A percentile compares a stretch with the other conserved stretches of the same genome.
Evolutionary conservation across 768 basidiomycete genomes (phyloP).

Genomic region (Pisolithus sp.): DNA sequence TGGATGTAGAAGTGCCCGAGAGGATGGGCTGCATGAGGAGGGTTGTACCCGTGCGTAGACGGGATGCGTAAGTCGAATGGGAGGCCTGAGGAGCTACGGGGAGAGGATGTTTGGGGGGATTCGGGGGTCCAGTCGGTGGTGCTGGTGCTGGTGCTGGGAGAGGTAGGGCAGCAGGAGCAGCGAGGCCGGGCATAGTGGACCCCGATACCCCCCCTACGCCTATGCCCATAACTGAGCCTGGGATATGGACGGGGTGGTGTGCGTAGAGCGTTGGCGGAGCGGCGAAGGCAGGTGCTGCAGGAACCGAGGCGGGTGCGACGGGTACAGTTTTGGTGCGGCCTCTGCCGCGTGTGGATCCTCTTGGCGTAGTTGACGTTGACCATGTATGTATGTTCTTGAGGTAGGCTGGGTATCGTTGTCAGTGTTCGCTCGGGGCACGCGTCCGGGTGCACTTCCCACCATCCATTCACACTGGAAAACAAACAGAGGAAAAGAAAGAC

Average conservation of each 20-base stretch:
- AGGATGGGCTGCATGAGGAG: slow-evolving; percentile 87
- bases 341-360: slow-evolving; percentile 35
- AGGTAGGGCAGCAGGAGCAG: slow-evolving; percentile 22
- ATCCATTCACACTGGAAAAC: neutral
- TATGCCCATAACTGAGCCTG: slow-evolving; percentile 8
- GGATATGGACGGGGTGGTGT: slow-evolving; percentile 30
- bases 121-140: slow-evolving; percentile 32
- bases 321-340: slow-evolving; percentile 35
- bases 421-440: no score
- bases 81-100: slow-evolving; percentile 64
- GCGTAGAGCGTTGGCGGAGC: slow-evolving; percentile 15
- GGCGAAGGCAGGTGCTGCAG: neutral
- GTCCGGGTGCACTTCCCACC: no score
- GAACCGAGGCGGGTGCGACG: slow-evolving; percentile 25
- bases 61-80: slow-evolving; percentile 78
- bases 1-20: no score
- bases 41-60: slow-evolving; percentile 85
- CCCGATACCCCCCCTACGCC: no score
- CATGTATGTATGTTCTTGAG: slow-evolving; percentile 66
- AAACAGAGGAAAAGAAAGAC: neutral
- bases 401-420: slow-evolving; percentile 37
- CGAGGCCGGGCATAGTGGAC: slow-evolving; percentile 15
- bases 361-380: slow-evolving; percentile 50
- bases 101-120: slow-evolving; percentile 51
- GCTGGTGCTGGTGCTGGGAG: slow-evolving; percentile 12